Evolutionary conservation across 2,329 filamentous ascomycete genomes (phyloP), one percentile per base, ranked within the genome.

Genomic region (Rhinocladiella similis): DNA sequence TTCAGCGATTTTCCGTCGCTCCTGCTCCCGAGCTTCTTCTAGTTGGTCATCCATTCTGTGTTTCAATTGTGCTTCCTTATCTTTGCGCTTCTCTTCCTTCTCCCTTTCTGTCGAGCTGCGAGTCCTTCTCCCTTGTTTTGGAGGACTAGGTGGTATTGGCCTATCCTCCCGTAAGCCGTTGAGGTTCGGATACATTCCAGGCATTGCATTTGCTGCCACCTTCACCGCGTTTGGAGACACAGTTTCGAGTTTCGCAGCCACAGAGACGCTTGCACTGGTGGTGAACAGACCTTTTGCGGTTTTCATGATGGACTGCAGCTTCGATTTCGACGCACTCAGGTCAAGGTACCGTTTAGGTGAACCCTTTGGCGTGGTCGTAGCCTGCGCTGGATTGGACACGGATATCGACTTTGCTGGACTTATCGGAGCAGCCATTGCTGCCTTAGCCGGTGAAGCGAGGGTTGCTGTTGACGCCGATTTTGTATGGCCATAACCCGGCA

Each of bases 291-390:
- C 90, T 71, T 89, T 93, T 3, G 92, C 94, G 53, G 87, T 89
- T 73, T 91, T 92, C 65, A 97, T 79, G 57, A 96, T 91, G 9
- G 92, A 96, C 46, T 93, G 95, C 47, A 97, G 79, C 70, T 91
- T 95, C 68, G 89, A 90, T 75, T 96, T 97, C 25, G 94, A 92
- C 50, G 94, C 91, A 72, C 92, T 96, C 57, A 97, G 73, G 63
- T 95, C 91, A 70, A 61, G 81, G 75, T 70, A 82, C 75, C 70
- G 80, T 65, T 65, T 70, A 25, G 83, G 84, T 20, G 83, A 85
- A 27, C 79, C 80, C 47, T 73, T 71, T 25, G 83, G 83, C 49
- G 82, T 85, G 14, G 82, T 86, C 12, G 83, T 78, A 16, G 77
- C 69, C 5, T 81, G 77, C 0, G 84, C 83, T 3, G 81, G 78